Evolutionary conservation across 1,139 yeast genomes (phyloP).

Genomic region (Pichiaceae sp.): DNA sequence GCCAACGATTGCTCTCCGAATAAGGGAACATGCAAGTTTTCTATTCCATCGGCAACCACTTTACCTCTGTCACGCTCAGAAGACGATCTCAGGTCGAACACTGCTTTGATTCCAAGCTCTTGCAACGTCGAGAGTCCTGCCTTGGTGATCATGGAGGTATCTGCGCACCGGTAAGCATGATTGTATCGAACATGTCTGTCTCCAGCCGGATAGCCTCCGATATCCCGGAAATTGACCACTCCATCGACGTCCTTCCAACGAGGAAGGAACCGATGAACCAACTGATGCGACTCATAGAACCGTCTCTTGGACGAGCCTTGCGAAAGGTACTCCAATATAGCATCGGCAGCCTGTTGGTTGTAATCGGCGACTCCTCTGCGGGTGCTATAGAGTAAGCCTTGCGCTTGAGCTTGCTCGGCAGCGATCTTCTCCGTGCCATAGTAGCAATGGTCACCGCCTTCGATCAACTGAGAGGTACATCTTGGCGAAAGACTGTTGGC

Average conservation of each 20-base stretch:
- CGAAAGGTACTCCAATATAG: conserved; percentile 43
- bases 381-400: conserved; percentile 34
- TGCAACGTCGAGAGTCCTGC: conserved; percentile 35
- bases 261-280: conserved; percentile 27
- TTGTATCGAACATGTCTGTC: conserved; percentile 43
- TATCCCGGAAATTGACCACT: conserved; percentile 64
- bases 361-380: conserved; percentile 43
- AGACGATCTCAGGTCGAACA: conserved; percentile 65
- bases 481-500: conserved; percentile 43
- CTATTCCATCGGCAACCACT: conserved; percentile 37
- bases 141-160: conserved; percentile 40
- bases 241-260: conserved; percentile 59
- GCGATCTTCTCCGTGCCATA: conserved; percentile 37
- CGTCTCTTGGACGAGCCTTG: conserved; percentile 44
- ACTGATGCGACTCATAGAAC: conserved; percentile 33
- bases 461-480: conserved; percentile 51
- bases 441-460: conserved; percentile 75
- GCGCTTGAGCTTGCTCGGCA: conserved; percentile 26
- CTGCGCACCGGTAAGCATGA: conserved; percentile 56
- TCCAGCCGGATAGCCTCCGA: conserved; percentile 59
- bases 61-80: conserved; percentile 53
- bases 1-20: conserved; percentile 49
- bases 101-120: conserved; percentile 40
- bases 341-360: conserved; percentile 45
- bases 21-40: conserved; percentile 53